Conservation (phyloP, 805 yeast species). For the Saccharomycopsis vini region DNA sequence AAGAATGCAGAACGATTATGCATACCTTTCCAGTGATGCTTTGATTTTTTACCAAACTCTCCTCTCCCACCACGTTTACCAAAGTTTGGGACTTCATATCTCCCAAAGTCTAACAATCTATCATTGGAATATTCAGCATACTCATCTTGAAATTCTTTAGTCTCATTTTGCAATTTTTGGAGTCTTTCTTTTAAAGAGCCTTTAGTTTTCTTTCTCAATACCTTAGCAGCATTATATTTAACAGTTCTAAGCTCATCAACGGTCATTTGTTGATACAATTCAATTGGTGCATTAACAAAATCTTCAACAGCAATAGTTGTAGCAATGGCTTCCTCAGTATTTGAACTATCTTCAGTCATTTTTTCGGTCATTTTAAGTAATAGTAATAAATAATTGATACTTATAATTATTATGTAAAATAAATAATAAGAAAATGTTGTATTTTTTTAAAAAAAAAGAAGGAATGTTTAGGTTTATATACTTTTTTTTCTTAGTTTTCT, state of each 20-base stretch:
- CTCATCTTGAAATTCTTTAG: conserved; percentile 1
- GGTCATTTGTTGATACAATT: conserved; percentile 6
- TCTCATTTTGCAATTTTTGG: not conserved
- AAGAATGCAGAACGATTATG: too few species aligned
- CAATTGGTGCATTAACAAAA: conserved; percentile 11
- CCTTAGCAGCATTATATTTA: conserved; percentile 16
- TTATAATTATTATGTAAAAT: too few species aligned
- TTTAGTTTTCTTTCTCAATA: conserved; percentile 17
- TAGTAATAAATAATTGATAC: too few species aligned
- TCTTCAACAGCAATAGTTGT: conserved; percentile 7
- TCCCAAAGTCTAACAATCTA: not conserved
- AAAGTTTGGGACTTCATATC: not conserved
- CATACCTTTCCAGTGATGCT: too few species aligned
- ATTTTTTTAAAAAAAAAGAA: too few species aligned
- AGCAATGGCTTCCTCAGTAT: not conserved
- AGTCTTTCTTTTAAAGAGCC: not conserved
- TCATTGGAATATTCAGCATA: not conserved
- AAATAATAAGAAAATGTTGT: too few species aligned
- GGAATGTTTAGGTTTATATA: too few species aligned
- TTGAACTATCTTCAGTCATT: not conserved
- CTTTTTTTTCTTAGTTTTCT: too few species aligned
- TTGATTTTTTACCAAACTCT: too few species aligned
- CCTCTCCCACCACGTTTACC: not conserved
- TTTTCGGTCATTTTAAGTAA: not conserved
- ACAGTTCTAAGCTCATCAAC: conserved; percentile 13